Evolutionary conservation across 345 rosid genomes (phyloP), one percentile per base, ranked within the genome.

Genomic region (Kandelia obovata): DNA sequence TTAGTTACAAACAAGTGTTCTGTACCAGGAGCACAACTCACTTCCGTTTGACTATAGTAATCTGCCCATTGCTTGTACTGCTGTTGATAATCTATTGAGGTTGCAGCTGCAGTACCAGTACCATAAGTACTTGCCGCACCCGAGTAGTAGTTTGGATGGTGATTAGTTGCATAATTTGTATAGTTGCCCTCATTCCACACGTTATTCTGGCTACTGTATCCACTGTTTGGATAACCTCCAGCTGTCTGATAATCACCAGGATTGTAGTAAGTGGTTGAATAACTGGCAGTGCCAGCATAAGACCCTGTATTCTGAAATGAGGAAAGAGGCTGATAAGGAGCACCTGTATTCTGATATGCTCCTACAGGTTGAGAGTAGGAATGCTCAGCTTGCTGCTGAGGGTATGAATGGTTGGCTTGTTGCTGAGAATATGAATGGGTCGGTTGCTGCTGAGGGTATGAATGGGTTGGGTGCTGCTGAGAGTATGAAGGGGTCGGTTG

Each of bases 271-370:
- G 96, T 86, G 88, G 89, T 81, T 83, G 99, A 79, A 89, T 90
- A 89, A 90, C 92, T 85, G 81, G 95, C 76, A 82, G 98, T 85
- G 88, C 87, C 98, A 86, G 96, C 87, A 96, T 90, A 88, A 86
- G 99, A 96, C 92, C 96, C 98, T 70, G 96, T 81, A 88, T 92
- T 96, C 96, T 85, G 99, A 92, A 90, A 90, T 71, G 99, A 88
- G 85, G 97, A 90, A 89, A 88, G 77, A 87, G 98, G 98, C 92
- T 92, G 97, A 87, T 86, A 90, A 90, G 97, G 86, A 89, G 90
- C 93, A 90, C 98, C 94, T 87, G 99, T 86, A 78, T 89, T 96
- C 86, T 91, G 98, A 87, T 92, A 96, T 72, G 95, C 88, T 82
- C 86, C 97, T 70, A 80, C 83, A 75, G 97, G 89, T 86, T 85